Conservation (phyloP, 2,329 filamentous ascomycete species). For the Fusarium concolor region DNA sequence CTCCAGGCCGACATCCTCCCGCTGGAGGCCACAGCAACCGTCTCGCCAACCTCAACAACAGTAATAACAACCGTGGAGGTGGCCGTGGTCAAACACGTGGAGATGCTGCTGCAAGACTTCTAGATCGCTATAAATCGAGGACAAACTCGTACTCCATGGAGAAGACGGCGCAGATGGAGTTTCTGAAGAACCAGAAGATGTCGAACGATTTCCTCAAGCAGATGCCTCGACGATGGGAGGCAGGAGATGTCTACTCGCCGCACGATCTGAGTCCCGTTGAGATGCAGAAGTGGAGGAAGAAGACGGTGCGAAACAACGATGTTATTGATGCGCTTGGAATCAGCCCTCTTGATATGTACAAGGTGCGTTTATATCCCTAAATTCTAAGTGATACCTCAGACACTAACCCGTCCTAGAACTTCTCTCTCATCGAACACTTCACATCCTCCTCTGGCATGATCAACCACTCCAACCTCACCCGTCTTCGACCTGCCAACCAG, state of each 20-base stretch:
- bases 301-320: conserved; percentile 70
- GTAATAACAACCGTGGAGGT: conserved; percentile 9
- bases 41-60: conserved; percentile 41
- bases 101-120: conserved; percentile 47
- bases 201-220: conserved; percentile 69
- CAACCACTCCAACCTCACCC: conserved; percentile 78
- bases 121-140: conserved; percentile 45
- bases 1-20: conserved; percentile 33
- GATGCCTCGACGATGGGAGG: conserved; percentile 76
- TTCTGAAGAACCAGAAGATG: conserved; percentile 54
- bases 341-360: conserved; percentile 86
- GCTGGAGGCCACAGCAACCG: conserved; percentile 31
- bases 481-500: conserved; percentile 89
- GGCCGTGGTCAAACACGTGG: conserved; percentile 24
- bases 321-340: conserved; percentile 83
- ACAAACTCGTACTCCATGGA: conserved; percentile 37
- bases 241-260: conserved; percentile 90
- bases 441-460: conserved; percentile 88
- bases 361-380: conserved; percentile 64
- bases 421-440: conserved; percentile 89
- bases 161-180: conserved; percentile 53
- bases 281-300: conserved; percentile 81
- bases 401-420: conserved; percentile 73
- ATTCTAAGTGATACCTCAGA: not conserved
- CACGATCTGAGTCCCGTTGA: conserved; percentile 84